Evolutionary conservation across 345 rosid species (phyloP), one percentile per base, ranked within the genome.

Genomic region (Cardamine resedifolia): DNA sequence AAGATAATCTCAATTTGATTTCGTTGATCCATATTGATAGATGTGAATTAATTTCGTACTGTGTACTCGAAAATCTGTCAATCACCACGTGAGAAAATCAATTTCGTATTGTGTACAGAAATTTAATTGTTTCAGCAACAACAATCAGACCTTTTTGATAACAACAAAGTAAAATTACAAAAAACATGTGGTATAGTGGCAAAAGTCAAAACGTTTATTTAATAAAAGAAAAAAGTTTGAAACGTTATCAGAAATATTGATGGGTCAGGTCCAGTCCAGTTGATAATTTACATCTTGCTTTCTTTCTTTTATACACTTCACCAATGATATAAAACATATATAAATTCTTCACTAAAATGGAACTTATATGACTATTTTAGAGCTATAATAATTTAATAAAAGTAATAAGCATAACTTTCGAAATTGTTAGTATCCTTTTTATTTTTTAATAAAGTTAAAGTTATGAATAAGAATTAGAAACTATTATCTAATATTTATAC

Each of bases 241-340:
- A 12, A 19, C n/a, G 39, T 50, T 36, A 10, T n/a, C 47, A 30
- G 70, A 66, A 1, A 26, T 53, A 23, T 53, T 10, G 44, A 69
- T 57, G 73, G 56, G 45, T 65, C 73, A 14, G 7, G 73, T 53
- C 64, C 64, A 43, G 30, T 18, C 31, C 55, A 68, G 1, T 12
- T 43, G 3, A 24, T 36, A 33, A 30, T 41, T 41, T 4, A 47
- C 20, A 47, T 47, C 12, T 30, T 47, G 19, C 43, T 45, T n/a
- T 7, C 18, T 39, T 23, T 18, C n/a, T n/a, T 30, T 12, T 39
- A 9, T 34, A 34, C 3, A 12, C 38, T 60, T 14, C 65, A 21
- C 31, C 3, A 38, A 3, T 21, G 16, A 21, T 10, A 23, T 12
- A 5, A 2, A 38, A 41, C 16, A 41, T 15, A 41, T 11, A 3